These are phyloP conservation scores for Cinchona pubescens DNA, from an alignment of 257 asterid species.

Conservation along the genomic window DNA sequence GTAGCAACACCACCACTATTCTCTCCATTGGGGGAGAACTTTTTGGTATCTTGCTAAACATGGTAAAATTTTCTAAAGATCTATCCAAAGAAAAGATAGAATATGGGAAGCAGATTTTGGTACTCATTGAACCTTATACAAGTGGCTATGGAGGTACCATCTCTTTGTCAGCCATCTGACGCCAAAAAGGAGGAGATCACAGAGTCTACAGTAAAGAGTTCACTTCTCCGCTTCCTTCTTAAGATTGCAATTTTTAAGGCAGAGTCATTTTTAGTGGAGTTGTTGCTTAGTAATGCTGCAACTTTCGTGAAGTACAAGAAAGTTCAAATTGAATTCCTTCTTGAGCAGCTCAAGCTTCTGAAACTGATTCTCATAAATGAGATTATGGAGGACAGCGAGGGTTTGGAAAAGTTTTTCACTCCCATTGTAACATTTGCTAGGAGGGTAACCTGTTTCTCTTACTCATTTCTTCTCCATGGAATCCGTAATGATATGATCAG, in stretches of 20 bases:
- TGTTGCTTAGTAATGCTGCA: too few relatives aligned
- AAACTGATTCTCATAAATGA: neutral
- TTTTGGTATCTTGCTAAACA: neutral
- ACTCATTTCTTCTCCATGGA: too few relatives aligned
- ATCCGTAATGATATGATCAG: neutral
- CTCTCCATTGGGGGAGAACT: neutral
- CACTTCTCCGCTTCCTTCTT: neutral
- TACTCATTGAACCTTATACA: neutral
- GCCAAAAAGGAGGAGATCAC: neutral
- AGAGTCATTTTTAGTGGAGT: neutral
- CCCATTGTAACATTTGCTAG: neutral
- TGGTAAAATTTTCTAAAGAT: neutral
- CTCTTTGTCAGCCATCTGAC: neutral
- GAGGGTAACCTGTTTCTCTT: neutral
- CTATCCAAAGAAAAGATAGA: neutral
- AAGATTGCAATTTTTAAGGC: neutral
- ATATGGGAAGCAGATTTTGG: neutral
- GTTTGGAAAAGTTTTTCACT: neutral
- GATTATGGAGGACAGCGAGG: neutral
- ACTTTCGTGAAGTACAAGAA: neutral
- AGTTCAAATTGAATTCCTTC: neutral
- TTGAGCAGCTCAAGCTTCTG: neutral
- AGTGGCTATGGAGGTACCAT: neutral
- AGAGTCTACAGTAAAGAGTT: neutral
- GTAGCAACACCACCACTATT: neutral